These are phyloP conservation scores for Yamadazyma laniorum DNA, from an alignment of 805 yeast species.

Conservation along the genomic window DNA sequence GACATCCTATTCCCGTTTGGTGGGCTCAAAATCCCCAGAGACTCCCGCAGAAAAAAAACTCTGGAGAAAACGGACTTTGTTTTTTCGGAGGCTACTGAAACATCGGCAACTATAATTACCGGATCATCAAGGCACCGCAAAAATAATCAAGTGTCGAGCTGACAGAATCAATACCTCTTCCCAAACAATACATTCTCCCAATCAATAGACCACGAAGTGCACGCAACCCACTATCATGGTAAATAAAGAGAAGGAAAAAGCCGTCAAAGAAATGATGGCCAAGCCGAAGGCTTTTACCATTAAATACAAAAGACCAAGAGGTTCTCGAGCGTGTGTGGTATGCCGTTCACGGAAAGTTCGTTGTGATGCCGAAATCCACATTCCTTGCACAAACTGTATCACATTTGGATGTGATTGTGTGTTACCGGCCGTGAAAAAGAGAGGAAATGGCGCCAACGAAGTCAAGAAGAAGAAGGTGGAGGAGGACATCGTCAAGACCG, in stretches of 20 bases:
- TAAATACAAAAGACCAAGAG: constrained; percentile 54
- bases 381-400: constrained; percentile 56
- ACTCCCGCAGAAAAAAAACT: background rate
- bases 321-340: constrained; percentile 72
- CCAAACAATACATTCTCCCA: too few relatives aligned
- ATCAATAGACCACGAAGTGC: too few relatives aligned
- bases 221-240: too few relatives aligned
- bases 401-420: constrained; percentile 72
- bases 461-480: constrained; percentile 7
- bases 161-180: too few relatives aligned
- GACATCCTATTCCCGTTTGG: too few relatives aligned
- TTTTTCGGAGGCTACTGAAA: too few relatives aligned
- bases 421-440: constrained; percentile 59
- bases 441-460: constrained; percentile 24
- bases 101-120: too few relatives aligned
- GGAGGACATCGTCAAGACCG: constrained; percentile 1
- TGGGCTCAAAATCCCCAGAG: too few relatives aligned
- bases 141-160: too few relatives aligned
- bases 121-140: too few relatives aligned
- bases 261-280: constrained; percentile 10
- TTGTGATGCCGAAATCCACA: constrained; percentile 63
- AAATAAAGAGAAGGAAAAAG: constrained; percentile 13
- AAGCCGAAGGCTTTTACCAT: constrained; percentile 46
- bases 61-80: background rate
- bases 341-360: constrained; percentile 79